Conservation (phyloP, 2,329 filamentous ascomycete species). For the Monosporascus cannonballus region DNA sequence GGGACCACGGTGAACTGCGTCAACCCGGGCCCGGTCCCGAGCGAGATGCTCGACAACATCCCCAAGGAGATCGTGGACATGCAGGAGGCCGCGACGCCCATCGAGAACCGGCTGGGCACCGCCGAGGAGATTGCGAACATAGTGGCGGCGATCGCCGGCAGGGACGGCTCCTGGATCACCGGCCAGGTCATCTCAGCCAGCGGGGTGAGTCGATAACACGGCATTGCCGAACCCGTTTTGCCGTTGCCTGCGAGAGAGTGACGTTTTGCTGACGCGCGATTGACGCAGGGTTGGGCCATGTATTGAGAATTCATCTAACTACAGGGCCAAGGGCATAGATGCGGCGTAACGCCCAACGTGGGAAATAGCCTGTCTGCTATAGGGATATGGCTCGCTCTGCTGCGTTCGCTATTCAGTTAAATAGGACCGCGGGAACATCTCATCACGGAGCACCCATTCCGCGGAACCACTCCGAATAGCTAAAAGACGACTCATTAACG, state of each 20-base stretch:
- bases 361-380: too few relatives aligned
- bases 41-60: slow-evolving; percentile 50
- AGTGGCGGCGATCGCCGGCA: slow-evolving; percentile 48
- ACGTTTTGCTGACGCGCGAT: neutral
- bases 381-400: too few relatives aligned
- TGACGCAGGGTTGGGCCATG: neutral
- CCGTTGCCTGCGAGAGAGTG: neutral
- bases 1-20: slow-evolving; percentile 58
- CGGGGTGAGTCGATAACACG: slow-evolving; percentile 31
- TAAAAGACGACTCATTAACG: too few relatives aligned
- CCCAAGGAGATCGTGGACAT: slow-evolving; percentile 40
- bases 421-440: too few relatives aligned
- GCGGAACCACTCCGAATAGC: too few relatives aligned
- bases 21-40: slow-evolving; percentile 52
- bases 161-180: slow-evolving; percentile 42
- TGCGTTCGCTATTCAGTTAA: too few relatives aligned
- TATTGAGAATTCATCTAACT: neutral
- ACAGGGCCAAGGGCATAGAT: neutral
- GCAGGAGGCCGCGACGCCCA: slow-evolving; percentile 44
- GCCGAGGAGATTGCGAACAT: slow-evolving; percentile 49
- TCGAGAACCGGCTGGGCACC: slow-evolving; percentile 44
- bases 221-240: too few relatives aligned
- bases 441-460: too few relatives aligned
- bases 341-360: neutral
- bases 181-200: slow-evolving; percentile 51